Base-by-base conservation (phyloP, 148 eudicot genomes). In the Amaranthus cruentus region DNA sequence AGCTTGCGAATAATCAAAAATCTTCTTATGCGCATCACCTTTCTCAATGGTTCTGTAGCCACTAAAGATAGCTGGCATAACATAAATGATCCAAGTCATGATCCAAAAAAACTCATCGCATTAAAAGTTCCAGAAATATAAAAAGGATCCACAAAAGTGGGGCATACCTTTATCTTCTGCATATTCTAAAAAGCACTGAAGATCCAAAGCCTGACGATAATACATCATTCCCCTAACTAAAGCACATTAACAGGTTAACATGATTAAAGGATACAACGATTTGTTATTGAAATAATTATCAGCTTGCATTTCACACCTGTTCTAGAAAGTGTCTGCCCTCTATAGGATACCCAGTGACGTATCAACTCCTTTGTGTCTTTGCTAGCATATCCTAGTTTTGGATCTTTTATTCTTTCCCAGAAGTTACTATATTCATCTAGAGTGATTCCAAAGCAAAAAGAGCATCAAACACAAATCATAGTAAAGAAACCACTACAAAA, bases 221-320 rank as follows among this genome's bases (percentile, higher is more conserved):
- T 95, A 95, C 96, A 95, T 95, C 97, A 95, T 95, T 76, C 99
- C 99, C 82, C 99, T 87, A 71, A 95, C 99, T 95, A 86, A 56
- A 51, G 71, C 76, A 74, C 73, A 73, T 50, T 64, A 77, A 81
- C 75, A 61, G 38, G 9, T 28, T 9, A 66, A 70, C 44, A 48
- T 74, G 21, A 81, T 73, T 57, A 43, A 72, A 71, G 74, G 71
- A 76, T 28, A 69, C 6, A 65, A 9, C 15, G 60, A 79, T 28
- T 57, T 58, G 51, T 15, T 9, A 54, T 49, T 54, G 56, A 77
- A 47, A 54, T 46, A 69, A 18, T 44, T 10, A 43, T 44, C 52
- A 77, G 55, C 21, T 64, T 38, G 64, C n/a, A 64, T 76, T 42
- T 18, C 68, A 72, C 72, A 95, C 99, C 99, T 85, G 99, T 95